These are phyloP conservation scores for Fraxinus pennsylvanica DNA, from an alignment of 257 asterid genomes.

Conservation along the genomic window DNA sequence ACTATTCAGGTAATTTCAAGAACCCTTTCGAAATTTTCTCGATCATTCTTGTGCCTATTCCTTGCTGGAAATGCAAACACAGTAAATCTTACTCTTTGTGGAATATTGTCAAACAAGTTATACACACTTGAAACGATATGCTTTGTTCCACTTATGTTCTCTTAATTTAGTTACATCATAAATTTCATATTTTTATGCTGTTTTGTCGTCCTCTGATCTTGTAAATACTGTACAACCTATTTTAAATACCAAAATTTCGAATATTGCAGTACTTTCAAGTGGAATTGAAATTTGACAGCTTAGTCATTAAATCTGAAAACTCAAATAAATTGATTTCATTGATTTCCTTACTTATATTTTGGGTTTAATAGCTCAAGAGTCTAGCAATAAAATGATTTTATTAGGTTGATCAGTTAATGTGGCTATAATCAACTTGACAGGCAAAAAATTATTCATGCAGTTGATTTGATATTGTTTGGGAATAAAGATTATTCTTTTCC, in stretches of 20 bases:
- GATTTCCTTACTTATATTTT: neutral
- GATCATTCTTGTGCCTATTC: neutral
- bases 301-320: neutral
- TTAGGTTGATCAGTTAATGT: neutral
- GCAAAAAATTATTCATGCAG: neutral
- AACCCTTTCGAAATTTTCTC: neutral
- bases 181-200: neutral
- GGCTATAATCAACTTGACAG: neutral
- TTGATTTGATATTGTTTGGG: no score
- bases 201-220: neutral
- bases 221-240: neutral
- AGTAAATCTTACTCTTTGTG: neutral
- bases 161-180: neutral
- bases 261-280: neutral
- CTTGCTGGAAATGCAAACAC: neutral
- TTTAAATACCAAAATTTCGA: neutral
- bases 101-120: neutral
- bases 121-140: neutral
- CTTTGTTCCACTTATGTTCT: neutral
- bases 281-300: neutral
- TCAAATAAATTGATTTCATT: neutral
- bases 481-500: no score
- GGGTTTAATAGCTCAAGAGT: neutral
- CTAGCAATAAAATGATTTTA: neutral
- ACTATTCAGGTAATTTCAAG: constrained; percentile 64